Percentiles rank a stretch among this genome's conserved stretches.
Evolutionary conservation across 78 protist species (phyloP).

Genomic region (Dictyostelium discoideum): dicty_2.7 NC_007088.5:8336001-8336500

Average conservation of each 20-base stretch:
- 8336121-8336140: not conserved
- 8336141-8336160: not conserved
- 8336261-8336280: slow-evolving; percentile 19
- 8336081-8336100: not conserved
- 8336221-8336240: slow-evolving; percentile 2
- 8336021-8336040: not conserved
- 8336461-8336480: not conserved
- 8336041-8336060: not conserved
- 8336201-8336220: slow-evolving; percentile 3
- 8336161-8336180: not conserved
- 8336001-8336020: no score
- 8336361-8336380: not conserved
- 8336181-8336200: slow-evolving; percentile 24
- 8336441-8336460: not conserved
- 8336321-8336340: not conserved
- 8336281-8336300: slow-evolving; percentile 6
- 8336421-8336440: not conserved
- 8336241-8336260: slow-evolving; percentile 15
- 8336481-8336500: not conserved
- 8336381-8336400: not conserved
- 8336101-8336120: not conserved
- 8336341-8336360: not conserved
- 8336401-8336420: slow-evolving; percentile 1
- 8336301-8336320: not conserved
- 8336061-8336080: not conserved